Percentiles rank a stretch among this genome's conserved stretches.
These are phyloP conservation scores for Aechmea fasciata DNA, from an alignment of 176 grass and related monocot genomes.

Conservation along the genomic window DNA sequence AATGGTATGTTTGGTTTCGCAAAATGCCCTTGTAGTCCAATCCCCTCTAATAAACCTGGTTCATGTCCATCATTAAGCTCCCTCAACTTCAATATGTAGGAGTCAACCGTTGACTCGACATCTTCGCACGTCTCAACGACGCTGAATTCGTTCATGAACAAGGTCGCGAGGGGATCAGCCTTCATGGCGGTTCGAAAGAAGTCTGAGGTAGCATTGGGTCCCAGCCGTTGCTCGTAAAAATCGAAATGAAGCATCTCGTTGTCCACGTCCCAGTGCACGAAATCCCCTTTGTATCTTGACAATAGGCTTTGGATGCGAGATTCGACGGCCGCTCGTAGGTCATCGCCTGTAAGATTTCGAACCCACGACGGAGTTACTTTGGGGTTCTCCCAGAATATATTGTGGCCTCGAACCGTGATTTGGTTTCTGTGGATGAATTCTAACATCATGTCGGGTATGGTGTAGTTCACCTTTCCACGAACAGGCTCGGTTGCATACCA, in stretches of 20 bases:
- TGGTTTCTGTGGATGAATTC: conserved; percentile 47
- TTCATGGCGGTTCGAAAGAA: conserved; percentile 65
- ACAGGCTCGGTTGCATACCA: conserved; percentile 87
- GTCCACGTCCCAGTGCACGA: conserved; percentile 93
- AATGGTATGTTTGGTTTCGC: conserved; percentile 58
- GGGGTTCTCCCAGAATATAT: conserved; percentile 97
- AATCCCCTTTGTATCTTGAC: conserved; percentile 67
- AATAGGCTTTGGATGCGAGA: conserved; percentile 60
- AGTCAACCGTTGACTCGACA: conserved; percentile 58
- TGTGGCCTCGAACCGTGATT: conserved; percentile 64
- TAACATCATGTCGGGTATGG: conserved; percentile 42
- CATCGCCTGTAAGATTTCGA: conserved; percentile 47
- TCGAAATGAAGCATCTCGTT: conserved; percentile 95
- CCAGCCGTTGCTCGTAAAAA: conserved; percentile 76
- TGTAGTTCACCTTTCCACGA: conserved; percentile 53
- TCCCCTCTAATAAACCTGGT: conserved; percentile 58
- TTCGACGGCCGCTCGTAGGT: conserved; percentile 45
- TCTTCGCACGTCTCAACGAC: conserved; percentile 79
- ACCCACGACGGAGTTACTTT: conserved; percentile 60
- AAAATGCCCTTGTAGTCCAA: conserved; percentile 78
- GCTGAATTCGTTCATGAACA: conserved; percentile 96
- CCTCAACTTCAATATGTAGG: conserved; percentile 42
- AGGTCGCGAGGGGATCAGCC: conserved; percentile 65
- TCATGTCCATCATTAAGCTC: conserved; percentile 43
- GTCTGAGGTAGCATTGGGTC: conserved; percentile 47